A percentile compares a stretch with the other conserved stretches of the same genome.
These are phyloP conservation scores for Prototheca wickerhamii DNA, from an alignment of 163 green algal species.

Conservation along the genomic window DNA sequence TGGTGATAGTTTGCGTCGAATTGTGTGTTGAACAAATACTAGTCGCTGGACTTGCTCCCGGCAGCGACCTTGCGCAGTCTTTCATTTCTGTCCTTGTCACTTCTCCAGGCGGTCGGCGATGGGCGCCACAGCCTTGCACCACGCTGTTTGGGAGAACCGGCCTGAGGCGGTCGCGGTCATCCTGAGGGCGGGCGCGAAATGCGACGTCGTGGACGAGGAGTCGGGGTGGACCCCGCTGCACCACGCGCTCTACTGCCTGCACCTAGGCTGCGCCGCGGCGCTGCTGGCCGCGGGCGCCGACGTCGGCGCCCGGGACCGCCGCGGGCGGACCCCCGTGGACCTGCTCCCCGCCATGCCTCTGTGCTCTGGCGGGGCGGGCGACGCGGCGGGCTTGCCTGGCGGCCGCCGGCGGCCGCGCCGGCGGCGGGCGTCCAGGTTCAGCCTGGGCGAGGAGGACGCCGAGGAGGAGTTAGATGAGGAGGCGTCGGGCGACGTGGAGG, in stretches of 20 bases:
- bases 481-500: background rate
- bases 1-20: too few species aligned
- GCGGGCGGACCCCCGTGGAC: constrained; percentile 58
- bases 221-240: constrained; percentile 77
- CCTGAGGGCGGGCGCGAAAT: constrained; percentile 40
- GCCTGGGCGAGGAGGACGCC: background rate
- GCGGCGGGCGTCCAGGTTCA: constrained; percentile 19
- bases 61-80: background rate
- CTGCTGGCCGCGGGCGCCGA: constrained; percentile 59
- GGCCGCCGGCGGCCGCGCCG: too few species aligned
- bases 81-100: background rate
- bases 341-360: constrained; percentile 32
- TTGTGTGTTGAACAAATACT: background rate
- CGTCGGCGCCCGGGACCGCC: constrained; percentile 43
- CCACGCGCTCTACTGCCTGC: constrained; percentile 74
- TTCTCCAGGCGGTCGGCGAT: too few species aligned
- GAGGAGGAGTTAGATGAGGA: background rate
- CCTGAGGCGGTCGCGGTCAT: constrained; percentile 37
- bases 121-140: too few species aligned
- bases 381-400: too few species aligned
- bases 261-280: constrained; percentile 47
- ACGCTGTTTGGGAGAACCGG: constrained; percentile 56
- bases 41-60: background rate
- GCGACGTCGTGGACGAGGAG: constrained; percentile 50
- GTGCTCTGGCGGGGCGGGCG: background rate